Percentiles rank a stretch among this genome's conserved stretches.
Evolutionary conservation across 495 filamentous ascomycete species (phyloP).

Genomic region (Podospora fimiseda): DNA sequence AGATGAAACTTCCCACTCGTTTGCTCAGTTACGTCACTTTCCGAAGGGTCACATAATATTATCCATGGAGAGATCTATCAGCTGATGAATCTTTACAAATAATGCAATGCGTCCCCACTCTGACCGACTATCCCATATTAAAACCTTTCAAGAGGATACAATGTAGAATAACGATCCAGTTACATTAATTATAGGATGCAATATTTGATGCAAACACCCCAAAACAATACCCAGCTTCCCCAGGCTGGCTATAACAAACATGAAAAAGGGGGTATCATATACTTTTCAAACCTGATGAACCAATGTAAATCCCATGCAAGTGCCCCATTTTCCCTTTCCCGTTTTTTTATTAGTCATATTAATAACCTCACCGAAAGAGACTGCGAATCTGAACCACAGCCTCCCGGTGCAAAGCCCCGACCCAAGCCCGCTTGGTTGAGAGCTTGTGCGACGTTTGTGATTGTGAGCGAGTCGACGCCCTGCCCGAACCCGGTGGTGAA

Average conservation of each 20-base stretch:
- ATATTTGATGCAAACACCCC: no score
- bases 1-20: background rate
- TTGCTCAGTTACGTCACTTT: background rate
- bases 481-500: constrained; percentile 16
- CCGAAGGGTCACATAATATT: background rate
- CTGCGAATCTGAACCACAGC: constrained; percentile 37
- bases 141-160: no score
- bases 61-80: no score
- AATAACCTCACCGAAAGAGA: constrained; percentile 30
- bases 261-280: constrained; percentile 15
- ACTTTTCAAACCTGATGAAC: constrained; percentile 3
- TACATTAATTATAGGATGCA: background rate
- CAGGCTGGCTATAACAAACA: no score
- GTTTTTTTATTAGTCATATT: background rate
- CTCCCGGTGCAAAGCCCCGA: constrained; percentile 31
- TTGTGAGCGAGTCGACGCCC: constrained; percentile 3
- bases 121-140: no score
- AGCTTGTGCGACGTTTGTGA: constrained; percentile 2
- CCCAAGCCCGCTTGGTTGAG: constrained; percentile 27
- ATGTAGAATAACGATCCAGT: no score
- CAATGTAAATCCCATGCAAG: constrained; percentile 3
- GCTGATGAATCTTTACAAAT: no score
- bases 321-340: background rate
- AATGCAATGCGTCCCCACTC: no score
- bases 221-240: no score